Evolutionary conservation across 2,329 filamentous ascomycete species (phyloP).

Genomic region (Fusarium algeriense): DNA sequence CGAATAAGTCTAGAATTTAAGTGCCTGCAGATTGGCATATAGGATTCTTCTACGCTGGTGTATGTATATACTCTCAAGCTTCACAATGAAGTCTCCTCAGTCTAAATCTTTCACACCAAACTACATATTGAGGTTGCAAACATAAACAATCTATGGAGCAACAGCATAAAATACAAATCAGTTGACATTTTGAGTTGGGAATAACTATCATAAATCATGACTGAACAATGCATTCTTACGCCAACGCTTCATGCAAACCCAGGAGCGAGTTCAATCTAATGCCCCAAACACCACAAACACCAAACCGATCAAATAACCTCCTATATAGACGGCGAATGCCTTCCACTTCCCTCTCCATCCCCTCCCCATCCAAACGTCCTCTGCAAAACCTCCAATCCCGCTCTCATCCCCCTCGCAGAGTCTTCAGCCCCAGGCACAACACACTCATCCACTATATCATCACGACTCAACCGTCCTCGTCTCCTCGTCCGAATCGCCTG

Average conservation of each 20-base stretch:
- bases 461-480: constrained; percentile 67
- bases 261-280: constrained; percentile 19
- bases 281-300: not conserved
- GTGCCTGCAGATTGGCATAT: rapidly evolving
- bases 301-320: not conserved
- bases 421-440: constrained; percentile 53
- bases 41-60: rapidly evolving
- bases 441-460: constrained; percentile 63
- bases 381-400: constrained; percentile 64
- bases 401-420: constrained; percentile 60
- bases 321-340: constrained; percentile 13
- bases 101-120: too few species aligned
- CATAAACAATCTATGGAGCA: too few species aligned
- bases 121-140: too few species aligned
- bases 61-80: rapidly evolving
- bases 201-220: constrained; percentile 30
- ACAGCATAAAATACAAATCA: not conserved
- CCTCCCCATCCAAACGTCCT: constrained; percentile 66
- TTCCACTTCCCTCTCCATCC: constrained; percentile 17
- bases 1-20: rapidly evolving
- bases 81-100: rapidly evolving
- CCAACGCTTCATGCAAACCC: constrained; percentile 30
- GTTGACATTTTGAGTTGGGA: constrained; percentile 17
- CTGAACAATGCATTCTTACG: constrained; percentile 22
- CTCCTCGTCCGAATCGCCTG: constrained; percentile 69